Evolutionary conservation across 2,329 filamentous ascomycete genomes (phyloP).

Genomic region (Chaetothyriales sp.): DNA sequence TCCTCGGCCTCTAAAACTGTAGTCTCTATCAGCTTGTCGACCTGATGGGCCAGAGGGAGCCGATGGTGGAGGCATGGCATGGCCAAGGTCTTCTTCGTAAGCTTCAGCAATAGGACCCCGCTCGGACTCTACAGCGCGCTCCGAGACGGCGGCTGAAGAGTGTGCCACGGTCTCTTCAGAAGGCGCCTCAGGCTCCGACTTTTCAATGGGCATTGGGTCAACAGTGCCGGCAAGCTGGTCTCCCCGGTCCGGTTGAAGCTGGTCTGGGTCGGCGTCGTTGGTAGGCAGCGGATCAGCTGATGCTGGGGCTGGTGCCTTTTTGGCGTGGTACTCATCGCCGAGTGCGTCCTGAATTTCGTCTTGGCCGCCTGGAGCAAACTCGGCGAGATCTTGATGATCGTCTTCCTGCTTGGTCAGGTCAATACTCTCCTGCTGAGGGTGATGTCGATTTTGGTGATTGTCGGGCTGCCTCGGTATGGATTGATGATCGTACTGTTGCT

Average conservation of each 20-base stretch:
- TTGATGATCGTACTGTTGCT: conserved; percentile 10
- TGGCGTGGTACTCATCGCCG: conserved; percentile 14
- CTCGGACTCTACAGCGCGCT: neutral
- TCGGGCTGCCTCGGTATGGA: neutral
- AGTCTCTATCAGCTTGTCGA: conserved; percentile 14
- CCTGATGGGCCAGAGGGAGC: conserved; percentile 23
- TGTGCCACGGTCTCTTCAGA: neutral
- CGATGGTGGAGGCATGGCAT: conserved; percentile 19
- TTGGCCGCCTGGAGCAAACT: conserved; percentile 24
- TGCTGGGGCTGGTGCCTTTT: conserved; percentile 7
- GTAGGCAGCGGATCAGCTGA: conserved; percentile 1
- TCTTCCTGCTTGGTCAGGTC: conserved; percentile 5
- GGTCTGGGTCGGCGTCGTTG: neutral
- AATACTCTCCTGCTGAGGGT: conserved; percentile 11
- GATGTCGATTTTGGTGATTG: conserved; percentile 2
- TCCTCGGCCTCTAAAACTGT: conserved; percentile 17
- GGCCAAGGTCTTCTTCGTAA: conserved; percentile 16
- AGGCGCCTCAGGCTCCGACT: conserved; percentile 2
- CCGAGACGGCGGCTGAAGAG: neutral
- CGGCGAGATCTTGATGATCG: conserved; percentile 21
- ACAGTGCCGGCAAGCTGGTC: conserved; percentile 1
- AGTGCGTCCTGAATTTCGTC: conserved; percentile 22
- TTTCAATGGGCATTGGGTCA: neutral
- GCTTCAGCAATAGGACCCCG: conserved; percentile 13
- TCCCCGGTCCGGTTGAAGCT: conserved; percentile 1